Conservation (phyloP, 371 early-diverging fungal genomes). For the Mortierella sp. region DNA sequence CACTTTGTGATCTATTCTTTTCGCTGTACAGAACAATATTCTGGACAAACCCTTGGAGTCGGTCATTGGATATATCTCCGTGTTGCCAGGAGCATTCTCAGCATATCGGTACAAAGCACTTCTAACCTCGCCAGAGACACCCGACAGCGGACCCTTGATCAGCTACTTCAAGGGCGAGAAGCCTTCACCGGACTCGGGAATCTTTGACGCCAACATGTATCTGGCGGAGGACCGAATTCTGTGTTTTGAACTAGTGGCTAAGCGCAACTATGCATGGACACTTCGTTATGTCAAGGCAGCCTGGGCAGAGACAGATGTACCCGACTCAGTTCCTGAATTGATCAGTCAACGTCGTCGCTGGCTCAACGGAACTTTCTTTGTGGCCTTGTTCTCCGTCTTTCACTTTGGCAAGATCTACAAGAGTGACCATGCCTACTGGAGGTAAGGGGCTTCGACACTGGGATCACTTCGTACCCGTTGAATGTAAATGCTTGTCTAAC, state of each 20-base stretch:
- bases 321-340: constrained; percentile 74
- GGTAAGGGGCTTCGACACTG: background rate
- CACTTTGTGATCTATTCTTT: background rate
- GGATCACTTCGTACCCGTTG: too few species aligned
- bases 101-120: constrained; percentile 77
- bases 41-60: constrained; percentile 89
- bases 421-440: constrained; percentile 70
- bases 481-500: background rate
- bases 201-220: constrained; percentile 84
- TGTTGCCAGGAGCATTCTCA: constrained; percentile 84
- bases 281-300: constrained; percentile 78
- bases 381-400: constrained; percentile 74
- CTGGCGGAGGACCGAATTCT: constrained; percentile 83
- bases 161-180: constrained; percentile 78
- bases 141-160: constrained; percentile 73
- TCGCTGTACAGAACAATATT: constrained; percentile 67
- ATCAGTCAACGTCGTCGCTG: constrained; percentile 80
- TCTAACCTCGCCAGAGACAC: constrained; percentile 58
- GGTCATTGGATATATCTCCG: constrained; percentile 87
- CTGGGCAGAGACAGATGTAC: constrained; percentile 81
- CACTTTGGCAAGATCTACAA: constrained; percentile 81
- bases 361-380: constrained; percentile 85
- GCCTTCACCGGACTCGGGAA: constrained; percentile 58
- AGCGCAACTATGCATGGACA: constrained; percentile 73
- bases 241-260: constrained; percentile 82